Percentiles rank a stretch among this genome's conserved stretches.
These are phyloP conservation scores for Zelonia costaricensis DNA, from an alignment of 208 protist species.

Conservation along the genomic window DNA sequence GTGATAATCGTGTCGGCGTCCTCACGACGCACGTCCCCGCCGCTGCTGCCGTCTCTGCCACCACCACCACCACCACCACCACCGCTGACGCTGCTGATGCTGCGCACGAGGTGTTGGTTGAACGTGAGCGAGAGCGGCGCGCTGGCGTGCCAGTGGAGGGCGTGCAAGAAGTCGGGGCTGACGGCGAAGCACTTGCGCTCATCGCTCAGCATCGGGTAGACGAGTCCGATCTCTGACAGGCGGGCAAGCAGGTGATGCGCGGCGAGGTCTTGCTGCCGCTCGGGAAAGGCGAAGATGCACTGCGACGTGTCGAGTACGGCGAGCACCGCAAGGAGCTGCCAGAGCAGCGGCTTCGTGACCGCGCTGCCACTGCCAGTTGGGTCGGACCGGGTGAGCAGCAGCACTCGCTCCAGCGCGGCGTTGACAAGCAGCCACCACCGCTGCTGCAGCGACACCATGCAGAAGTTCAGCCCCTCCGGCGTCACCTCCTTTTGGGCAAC, in stretches of 20 bases:
- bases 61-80: background rate
- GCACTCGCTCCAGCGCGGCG: slow-evolving; percentile 70
- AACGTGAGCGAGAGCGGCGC: slow-evolving; percentile 64
- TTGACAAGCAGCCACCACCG: slow-evolving; percentile 86
- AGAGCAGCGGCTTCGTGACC: slow-evolving; percentile 47
- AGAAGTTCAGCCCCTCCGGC: slow-evolving; percentile 74
- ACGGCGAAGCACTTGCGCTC: slow-evolving; percentile 66
- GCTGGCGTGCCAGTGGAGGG: slow-evolving; percentile 60
- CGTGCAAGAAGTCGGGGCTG: slow-evolving; percentile 80
- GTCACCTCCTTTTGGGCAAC: slow-evolving; percentile 34
- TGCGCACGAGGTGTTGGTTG: slow-evolving; percentile 32
- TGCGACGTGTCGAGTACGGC: slow-evolving; percentile 51
- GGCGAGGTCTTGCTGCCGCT: slow-evolving; percentile 43
- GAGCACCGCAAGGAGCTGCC: slow-evolving; percentile 81
- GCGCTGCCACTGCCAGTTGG: background rate
- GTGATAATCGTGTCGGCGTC: slow-evolving; percentile 92
- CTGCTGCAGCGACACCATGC: slow-evolving; percentile 84
- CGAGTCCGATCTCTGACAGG: slow-evolving; percentile 79
- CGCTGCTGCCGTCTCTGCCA: background rate
- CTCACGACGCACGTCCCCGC: slow-evolving; percentile 56
- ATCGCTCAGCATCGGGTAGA: slow-evolving; percentile 60
- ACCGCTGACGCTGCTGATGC: background rate
- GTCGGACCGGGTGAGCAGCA: slow-evolving; percentile 31
- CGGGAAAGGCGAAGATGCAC: slow-evolving; percentile 67
- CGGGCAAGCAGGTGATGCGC: slow-evolving; percentile 72